Evolutionary conservation across 495 filamentous ascomycete genomes (phyloP).

Genomic region (Talaromyces trachyspermus): DNA sequence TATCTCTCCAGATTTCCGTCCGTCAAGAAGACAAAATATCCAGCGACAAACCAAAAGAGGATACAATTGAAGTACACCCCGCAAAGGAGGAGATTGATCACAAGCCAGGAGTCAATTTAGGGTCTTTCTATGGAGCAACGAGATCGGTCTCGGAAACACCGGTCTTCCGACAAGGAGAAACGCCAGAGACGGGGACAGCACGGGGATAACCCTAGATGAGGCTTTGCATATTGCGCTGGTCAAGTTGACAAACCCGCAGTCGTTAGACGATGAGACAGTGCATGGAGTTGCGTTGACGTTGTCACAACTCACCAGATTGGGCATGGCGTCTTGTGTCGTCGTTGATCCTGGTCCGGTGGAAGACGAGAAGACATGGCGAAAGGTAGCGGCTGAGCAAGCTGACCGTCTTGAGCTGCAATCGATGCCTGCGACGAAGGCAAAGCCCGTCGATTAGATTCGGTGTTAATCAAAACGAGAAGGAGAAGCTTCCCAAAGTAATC

Average conservation of each 20-base stretch:
- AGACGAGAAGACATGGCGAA: slow-evolving; percentile 27
- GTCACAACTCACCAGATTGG: slow-evolving; percentile 71
- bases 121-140: slow-evolving; percentile 52
- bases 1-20: slow-evolving; percentile 68
- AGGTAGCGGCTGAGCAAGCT: slow-evolving; percentile 51
- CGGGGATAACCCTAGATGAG: slow-evolving; percentile 20
- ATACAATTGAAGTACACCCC: slow-evolving; percentile 12
- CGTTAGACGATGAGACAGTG: slow-evolving; percentile 57
- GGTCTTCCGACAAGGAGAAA: slow-evolving; percentile 46
- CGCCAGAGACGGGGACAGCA: slow-evolving; percentile 15
- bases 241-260: slow-evolving; percentile 68
- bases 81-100: slow-evolving; percentile 16
- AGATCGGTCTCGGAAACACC: slow-evolving; percentile 56
- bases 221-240: slow-evolving; percentile 77
- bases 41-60: slow-evolving; percentile 16
- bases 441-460: slow-evolving; percentile 61
- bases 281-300: slow-evolving; percentile 76
- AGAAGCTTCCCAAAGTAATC: slow-evolving; percentile 35
- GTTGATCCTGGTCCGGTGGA: slow-evolving; percentile 55
- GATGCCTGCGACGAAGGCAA: slow-evolving; percentile 56
- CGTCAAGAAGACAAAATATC: slow-evolving; percentile 31
- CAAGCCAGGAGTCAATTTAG: slow-evolving; percentile 50
- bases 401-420: slow-evolving; percentile 70
- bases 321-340: slow-evolving; percentile 73
- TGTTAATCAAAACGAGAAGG: slow-evolving; percentile 37